phyloP scores from a whole-genome alignment of 2,329 filamentous ascomycete genomes.

The Xylariaceae sp. region DNA sequence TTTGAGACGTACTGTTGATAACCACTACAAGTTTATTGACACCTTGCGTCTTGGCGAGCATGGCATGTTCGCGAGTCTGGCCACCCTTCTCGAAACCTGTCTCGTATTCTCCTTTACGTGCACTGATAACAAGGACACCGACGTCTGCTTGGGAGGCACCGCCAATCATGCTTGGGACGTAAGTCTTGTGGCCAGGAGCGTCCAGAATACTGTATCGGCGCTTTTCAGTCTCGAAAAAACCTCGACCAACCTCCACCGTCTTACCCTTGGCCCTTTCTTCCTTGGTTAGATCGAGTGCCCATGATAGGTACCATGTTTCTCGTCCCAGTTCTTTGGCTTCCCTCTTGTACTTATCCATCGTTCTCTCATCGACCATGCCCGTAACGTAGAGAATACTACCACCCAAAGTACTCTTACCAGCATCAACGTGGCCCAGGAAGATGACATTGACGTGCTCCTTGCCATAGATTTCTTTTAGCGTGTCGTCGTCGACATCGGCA shows the following conservation, averaged over 20 bases:
- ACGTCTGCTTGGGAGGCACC: conserved; percentile 92
- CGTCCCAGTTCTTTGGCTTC: conserved; percentile 95
- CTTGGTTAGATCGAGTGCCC: conserved; percentile 96
- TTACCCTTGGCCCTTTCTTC: conserved; percentile 97
- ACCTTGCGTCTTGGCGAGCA: conserved; percentile 97
- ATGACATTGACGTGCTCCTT: conserved; percentile 95
- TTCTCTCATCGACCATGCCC: conserved; percentile 99
- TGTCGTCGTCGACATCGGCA: conserved; percentile 72
- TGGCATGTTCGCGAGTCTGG: conserved; percentile 95
- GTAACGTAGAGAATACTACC: conserved; percentile 91
- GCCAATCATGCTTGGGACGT: conserved; percentile 97
- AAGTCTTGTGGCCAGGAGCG: conserved; percentile 96
- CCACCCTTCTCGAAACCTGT: conserved; percentile 96
- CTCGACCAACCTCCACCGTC: conserved; percentile 95
- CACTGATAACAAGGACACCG: conserved; percentile 93
- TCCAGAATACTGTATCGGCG: conserved; percentile 96
- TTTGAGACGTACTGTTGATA: conserved; percentile 70
- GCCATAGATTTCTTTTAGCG: conserved; percentile 93
- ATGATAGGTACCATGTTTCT: conserved; percentile 98
- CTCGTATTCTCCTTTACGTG: conserved; percentile 98
- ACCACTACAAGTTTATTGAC: conserved; percentile 95
- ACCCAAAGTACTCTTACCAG: conserved; percentile 94
- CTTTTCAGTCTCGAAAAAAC: conserved; percentile 96
- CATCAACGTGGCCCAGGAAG: conserved; percentile 97
- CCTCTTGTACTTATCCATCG: conserved; percentile 94